Conservation (phyloP, 768 basidiomycete species). For the Leccinum disarticulatum region DNA sequence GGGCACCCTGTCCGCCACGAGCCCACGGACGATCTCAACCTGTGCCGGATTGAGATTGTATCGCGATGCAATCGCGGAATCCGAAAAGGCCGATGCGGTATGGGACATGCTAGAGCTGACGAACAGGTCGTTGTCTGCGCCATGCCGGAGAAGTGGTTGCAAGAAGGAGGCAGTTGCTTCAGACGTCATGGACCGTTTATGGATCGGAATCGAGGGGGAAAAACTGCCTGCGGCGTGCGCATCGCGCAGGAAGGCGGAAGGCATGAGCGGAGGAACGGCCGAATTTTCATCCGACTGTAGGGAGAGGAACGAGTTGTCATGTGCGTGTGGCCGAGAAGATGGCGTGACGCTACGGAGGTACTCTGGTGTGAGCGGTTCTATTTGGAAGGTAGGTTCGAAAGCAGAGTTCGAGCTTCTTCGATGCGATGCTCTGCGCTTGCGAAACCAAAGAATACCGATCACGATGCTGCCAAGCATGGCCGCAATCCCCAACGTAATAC, state of each 20-base stretch:
- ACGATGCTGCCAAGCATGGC: not conserved
- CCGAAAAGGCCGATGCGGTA: not conserved
- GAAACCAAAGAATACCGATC: slow-evolving; percentile 7
- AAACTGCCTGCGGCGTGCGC: slow-evolving; percentile 1
- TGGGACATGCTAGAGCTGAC: not conserved
- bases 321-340: not conserved
- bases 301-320: not conserved
- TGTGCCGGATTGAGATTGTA: slow-evolving; percentile 14
- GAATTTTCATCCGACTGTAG: not conserved
- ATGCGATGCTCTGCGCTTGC: slow-evolving; percentile 3
- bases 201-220: not conserved
- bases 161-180: not conserved
- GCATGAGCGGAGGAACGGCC: slow-evolving; percentile 3
- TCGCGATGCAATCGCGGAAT: not conserved
- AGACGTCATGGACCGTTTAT: not conserved
- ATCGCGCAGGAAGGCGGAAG: slow-evolving; percentile 11
- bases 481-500: slow-evolving; percentile 15
- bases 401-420: not conserved
- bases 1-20: slow-evolving; percentile 14
- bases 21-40: slow-evolving; percentile 11
- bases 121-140: not conserved
- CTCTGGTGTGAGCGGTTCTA: slow-evolving; percentile 6
- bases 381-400: not conserved
- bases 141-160: slow-evolving; percentile 5
- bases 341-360: not conserved